Conservation (phyloP, 2,329 filamentous ascomycete genomes). For the Pseudodiploospora longispora region DNA sequence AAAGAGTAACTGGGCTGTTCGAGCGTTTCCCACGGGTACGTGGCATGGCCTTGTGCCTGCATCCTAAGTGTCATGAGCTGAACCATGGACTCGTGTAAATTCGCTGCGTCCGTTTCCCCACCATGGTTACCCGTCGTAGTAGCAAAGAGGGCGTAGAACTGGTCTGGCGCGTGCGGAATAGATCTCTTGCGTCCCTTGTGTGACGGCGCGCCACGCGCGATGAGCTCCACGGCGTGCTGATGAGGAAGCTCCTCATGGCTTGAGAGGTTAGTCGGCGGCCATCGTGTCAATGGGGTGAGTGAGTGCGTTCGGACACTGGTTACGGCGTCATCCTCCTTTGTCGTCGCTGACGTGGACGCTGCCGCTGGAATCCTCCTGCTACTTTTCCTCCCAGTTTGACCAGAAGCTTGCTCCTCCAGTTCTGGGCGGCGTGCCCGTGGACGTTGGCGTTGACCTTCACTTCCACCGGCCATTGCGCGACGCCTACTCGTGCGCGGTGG, state of each 20-base stretch:
- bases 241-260: constrained; percentile 42
- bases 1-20: constrained; percentile 68
- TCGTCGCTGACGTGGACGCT: too few relatives aligned
- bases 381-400: too few relatives aligned
- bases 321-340: too few relatives aligned
- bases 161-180: constrained; percentile 46
- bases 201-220: constrained; percentile 48
- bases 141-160: constrained; percentile 49
- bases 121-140: constrained; percentile 37
- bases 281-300: constrained; percentile 36
- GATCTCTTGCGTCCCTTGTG: constrained; percentile 46
- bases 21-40: constrained; percentile 59
- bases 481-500: too few relatives aligned
- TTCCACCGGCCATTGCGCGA: too few relatives aligned
- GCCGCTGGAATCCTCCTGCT: too few relatives aligned
- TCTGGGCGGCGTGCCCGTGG: too few relatives aligned
- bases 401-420: too few relatives aligned
- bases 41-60: constrained; percentile 32
- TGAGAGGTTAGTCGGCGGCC: constrained; percentile 48
- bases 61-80: constrained; percentile 50
- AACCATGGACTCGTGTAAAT: constrained; percentile 47
- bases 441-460: too few relatives aligned
- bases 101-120: constrained; percentile 37
- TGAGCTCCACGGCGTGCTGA: constrained; percentile 47
- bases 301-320: neutral